A percentile compares a stretch with the other conserved stretches of the same genome.
Evolutionary conservation across 148 eudicot species (phyloP).

Genomic region (Salicornia ramosissima): DNA sequence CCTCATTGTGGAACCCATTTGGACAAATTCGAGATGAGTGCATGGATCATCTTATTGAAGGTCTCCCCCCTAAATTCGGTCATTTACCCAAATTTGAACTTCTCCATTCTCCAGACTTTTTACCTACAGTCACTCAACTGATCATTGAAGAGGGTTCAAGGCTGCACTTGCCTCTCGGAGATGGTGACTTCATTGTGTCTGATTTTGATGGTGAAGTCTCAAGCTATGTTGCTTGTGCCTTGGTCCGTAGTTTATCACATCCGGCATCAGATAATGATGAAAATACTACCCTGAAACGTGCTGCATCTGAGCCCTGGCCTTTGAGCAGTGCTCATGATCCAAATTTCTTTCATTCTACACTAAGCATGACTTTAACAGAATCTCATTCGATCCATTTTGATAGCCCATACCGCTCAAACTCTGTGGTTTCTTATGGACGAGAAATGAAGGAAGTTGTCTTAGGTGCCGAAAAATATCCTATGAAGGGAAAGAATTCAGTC

Average conservation of each 20-base stretch:
- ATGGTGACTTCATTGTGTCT: slow-evolving; percentile 53
- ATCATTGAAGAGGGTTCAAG: slow-evolving; percentile 65
- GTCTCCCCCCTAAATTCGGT: slow-evolving; percentile 44
- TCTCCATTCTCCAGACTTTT: slow-evolving; percentile 30
- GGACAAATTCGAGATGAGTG: slow-evolving; percentile 45
- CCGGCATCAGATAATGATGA: slow-evolving; percentile 29
- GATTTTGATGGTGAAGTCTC: slow-evolving; percentile 87
- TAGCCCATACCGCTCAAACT: slow-evolving; percentile 45
- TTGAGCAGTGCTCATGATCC: slow-evolving; percentile 46
- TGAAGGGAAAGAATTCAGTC: slow-evolving; percentile 73
- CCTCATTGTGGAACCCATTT: slow-evolving; percentile 62
- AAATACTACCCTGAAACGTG: slow-evolving; percentile 37
- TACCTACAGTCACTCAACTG: slow-evolving; percentile 42
- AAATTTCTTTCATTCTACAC: slow-evolving; percentile 44
- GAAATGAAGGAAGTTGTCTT: slow-evolving; percentile 56
- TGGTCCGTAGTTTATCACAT: slow-evolving; percentile 39
- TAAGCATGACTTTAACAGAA: slow-evolving; percentile 44
- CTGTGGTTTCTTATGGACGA: slow-evolving; percentile 45
- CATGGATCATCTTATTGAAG: slow-evolving; percentile 48
- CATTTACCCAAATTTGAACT: slow-evolving; percentile 36
- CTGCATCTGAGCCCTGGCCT: slow-evolving; percentile 51
- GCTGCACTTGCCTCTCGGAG: slow-evolving; percentile 67
- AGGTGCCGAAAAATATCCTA: slow-evolving; percentile 49
- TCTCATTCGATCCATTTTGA: slow-evolving; percentile 54
- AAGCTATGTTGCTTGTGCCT: slow-evolving; percentile 78